Base-by-base conservation (phyloP, 2,329 filamentous ascomycete genomes). In the Xylaria sp. region DNA sequence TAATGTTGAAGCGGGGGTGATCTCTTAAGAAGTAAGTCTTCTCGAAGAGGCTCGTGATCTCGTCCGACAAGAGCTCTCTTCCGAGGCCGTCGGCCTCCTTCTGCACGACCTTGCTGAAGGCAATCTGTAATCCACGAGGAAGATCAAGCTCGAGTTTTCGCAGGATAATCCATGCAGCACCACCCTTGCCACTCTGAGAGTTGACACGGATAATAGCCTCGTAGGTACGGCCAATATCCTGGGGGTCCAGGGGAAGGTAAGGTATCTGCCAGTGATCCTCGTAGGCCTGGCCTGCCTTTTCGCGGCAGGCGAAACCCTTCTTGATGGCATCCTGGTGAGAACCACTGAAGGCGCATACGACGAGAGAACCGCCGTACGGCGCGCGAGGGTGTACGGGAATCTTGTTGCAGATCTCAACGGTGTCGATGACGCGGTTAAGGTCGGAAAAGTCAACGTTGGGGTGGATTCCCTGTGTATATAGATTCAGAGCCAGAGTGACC, bases 191-290 rank as follows among this genome's bases (percentile, higher is more conserved):
- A 68, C 86, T 91, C 74, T 97, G 93, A 16, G 91, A 96, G 80
- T 97, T 99, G 83, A 97, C 93, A 61, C 93, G 90, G 72, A 97
- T 97, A 72, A 97, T 89, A 60, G 93, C 93, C 76, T 97, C 92
- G 83, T 97, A 97, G n/a, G 88, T 97, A 59, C 93, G 87, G 54
- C 93, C 93, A 65, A 97, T 96, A 71, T 97, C 93, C 70, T 89
- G 83, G 4, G 93, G 93, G 71, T 97, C 93, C 68, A 97, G 83
- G 10, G 93, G 93, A 53, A 97, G 87, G 72, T 97, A 97, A 0
- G 93, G 93, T 46, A 97, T 82, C 67, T 90, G 79, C 93, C 93
- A 97, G 47, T 77, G 79, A 70, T 87, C 84, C 59, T 93, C 85
- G 70, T 82, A 78, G 4, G 76, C 78, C 51, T 81, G 79, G 57